phyloP scores from a whole-genome alignment of 164 flowering plant genomes.

The Stephania japonica region DNA sequence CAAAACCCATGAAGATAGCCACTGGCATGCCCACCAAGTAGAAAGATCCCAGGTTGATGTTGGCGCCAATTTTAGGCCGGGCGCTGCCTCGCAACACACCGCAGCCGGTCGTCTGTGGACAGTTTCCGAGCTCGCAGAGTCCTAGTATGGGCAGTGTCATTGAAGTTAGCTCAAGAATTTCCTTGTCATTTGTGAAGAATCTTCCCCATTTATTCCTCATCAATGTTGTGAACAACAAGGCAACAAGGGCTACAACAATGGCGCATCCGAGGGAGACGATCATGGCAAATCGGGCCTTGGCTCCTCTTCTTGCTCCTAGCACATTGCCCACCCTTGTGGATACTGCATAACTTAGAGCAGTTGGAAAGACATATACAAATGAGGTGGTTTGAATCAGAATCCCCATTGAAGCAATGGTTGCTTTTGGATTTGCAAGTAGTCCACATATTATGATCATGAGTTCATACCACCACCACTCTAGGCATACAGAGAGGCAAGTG shows the following conservation, averaged over 20 bases:
- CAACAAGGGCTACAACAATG: conserved; percentile 16
- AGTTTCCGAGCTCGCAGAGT: conserved; percentile 29
- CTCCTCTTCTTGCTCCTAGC: conserved; percentile 22
- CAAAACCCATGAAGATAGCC: conserved; percentile 22
- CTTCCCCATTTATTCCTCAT: conserved; percentile 25
- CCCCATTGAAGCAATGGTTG: conserved; percentile 25
- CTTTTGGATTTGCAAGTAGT: conserved; percentile 21
- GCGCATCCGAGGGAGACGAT: conserved; percentile 20
- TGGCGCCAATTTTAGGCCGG: conserved; percentile 25
- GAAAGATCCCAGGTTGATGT: conserved; percentile 30
- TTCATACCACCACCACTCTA: conserved; percentile 39
- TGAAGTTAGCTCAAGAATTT: conserved; percentile 22
- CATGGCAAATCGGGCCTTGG: conserved; percentile 19
- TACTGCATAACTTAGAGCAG: conserved; percentile 22
- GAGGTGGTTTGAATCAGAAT: conserved; percentile 25
- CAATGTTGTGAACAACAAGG: conserved; percentile 19
- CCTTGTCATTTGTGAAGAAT: conserved; percentile 20
- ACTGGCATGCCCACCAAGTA: conserved; percentile 36
- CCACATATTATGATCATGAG: conserved; percentile 25
- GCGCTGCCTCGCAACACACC: conserved; percentile 30
- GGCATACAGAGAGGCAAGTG: conserved; percentile 30
- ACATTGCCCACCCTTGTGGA: conserved; percentile 23
- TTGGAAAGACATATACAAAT: conserved; percentile 22
- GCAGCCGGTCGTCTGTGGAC: conserved; percentile 33
- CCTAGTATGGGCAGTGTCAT: conserved; percentile 25